Percentiles rank a stretch among this genome's conserved stretches.
These are phyloP conservation scores for Ganoderma boninense DNA, from an alignment of 1,284 basidiomycete genomes.

Conservation along the genomic window DNA sequence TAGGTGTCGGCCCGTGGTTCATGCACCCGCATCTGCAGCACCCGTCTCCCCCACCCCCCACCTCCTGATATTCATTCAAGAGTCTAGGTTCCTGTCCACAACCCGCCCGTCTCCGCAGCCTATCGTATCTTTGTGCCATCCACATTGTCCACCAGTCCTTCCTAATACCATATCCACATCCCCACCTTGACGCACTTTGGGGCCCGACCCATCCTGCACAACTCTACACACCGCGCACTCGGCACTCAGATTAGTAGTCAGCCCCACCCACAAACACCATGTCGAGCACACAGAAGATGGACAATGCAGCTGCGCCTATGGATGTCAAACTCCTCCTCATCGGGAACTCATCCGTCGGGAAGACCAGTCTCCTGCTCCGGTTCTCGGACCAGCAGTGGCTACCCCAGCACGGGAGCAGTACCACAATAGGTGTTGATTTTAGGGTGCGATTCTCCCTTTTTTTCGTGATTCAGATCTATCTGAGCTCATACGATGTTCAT, in stretches of 20 bases:
- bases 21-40: too few species aligned
- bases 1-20: too few species aligned
- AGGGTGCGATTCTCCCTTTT: constrained; percentile 57
- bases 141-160: too few species aligned
- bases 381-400: constrained; percentile 98
- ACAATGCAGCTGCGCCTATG: constrained; percentile 47
- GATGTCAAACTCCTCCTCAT: constrained; percentile 81
- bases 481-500: constrained; percentile 7
- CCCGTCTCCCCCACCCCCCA: too few species aligned
- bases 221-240: neutral
- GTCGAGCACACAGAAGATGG: neutral
- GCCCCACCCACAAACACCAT: neutral
- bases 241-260: too few species aligned
- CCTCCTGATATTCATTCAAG: too few species aligned
- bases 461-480: neutral
- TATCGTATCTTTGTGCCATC: too few species aligned
- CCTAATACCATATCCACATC: too few species aligned
- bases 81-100: too few species aligned
- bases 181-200: neutral
- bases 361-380: constrained; percentile 88
- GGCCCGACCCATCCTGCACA: neutral
- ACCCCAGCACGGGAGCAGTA: constrained; percentile 92
- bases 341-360: constrained; percentile 92
- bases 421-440: constrained; percentile 93
- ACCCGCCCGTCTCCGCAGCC: too few species aligned